phyloP scores from a whole-genome alignment of 1,139 yeast species.

The Kurtzmaniella natalensis region DNA sequence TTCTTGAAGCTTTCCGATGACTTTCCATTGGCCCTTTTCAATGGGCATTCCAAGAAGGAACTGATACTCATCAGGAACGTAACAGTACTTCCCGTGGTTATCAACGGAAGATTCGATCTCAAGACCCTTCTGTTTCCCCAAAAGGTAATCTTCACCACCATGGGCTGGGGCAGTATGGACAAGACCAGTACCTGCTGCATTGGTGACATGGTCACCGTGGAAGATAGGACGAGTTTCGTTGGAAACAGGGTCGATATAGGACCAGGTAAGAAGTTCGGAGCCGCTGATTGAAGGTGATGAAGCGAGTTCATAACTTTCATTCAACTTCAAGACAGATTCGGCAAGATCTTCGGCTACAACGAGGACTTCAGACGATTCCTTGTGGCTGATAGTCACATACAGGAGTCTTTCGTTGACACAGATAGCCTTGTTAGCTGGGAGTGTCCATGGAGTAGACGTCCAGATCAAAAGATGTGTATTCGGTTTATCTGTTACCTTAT shows the following conservation, averaged over 20 bases:
- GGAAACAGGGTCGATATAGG: constrained; percentile 59
- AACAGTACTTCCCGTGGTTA: constrained; percentile 59
- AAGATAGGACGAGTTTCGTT: constrained; percentile 46
- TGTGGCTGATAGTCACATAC: constrained; percentile 51
- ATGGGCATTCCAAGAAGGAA: constrained; percentile 56
- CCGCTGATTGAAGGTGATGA: constrained; percentile 32
- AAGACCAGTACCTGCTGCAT: constrained; percentile 84
- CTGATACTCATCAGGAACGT: constrained; percentile 37
- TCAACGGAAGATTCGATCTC: constrained; percentile 75
- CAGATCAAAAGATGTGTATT: constrained; percentile 51
- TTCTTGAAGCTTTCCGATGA: constrained; percentile 36
- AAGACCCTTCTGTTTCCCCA: constrained; percentile 57
- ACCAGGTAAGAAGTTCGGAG: constrained; percentile 30
- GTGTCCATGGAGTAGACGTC: constrained; percentile 99
- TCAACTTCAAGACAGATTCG: constrained; percentile 20
- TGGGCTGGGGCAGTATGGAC: constrained; percentile 99
- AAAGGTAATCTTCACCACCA: constrained; percentile 86
- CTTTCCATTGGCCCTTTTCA: constrained; percentile 35
- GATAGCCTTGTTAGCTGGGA: constrained; percentile 82
- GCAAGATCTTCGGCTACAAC: constrained; percentile 49
- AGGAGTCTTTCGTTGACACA: constrained; percentile 58
- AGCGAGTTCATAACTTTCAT: constrained; percentile 14
- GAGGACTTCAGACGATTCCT: constrained; percentile 33
- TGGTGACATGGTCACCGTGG: constrained; percentile 79
- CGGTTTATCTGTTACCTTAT: constrained; percentile 39